Evolutionary conservation across 139 green algal genomes (phyloP).

Genomic region (Closterium sp.): DNA sequence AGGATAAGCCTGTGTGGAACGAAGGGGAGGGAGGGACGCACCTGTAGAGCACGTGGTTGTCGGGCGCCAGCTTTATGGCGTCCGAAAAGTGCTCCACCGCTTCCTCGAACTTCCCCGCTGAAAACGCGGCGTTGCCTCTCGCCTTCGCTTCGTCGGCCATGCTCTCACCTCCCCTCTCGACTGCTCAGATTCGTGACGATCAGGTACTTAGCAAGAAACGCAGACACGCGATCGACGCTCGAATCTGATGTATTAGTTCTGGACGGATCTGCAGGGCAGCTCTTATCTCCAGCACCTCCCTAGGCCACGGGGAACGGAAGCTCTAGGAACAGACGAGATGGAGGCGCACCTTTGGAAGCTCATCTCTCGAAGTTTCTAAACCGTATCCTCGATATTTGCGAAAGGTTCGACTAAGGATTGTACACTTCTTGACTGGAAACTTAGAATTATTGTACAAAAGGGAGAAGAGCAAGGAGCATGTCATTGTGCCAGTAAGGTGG

Average conservation of each 20-base stretch:
- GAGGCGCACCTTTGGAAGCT: not conserved
- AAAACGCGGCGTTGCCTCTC: conserved; percentile 91
- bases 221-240: not conserved
- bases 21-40: not conserved
- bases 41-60: conserved; percentile 91
- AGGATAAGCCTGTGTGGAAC: not conserved
- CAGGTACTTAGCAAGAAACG: not conserved
- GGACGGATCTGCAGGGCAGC: not conserved
- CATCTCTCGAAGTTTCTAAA: not conserved
- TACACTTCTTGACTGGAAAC: too few species aligned
- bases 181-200: not conserved
- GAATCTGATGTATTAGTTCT: not conserved
- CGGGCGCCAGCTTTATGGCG: conserved; percentile 62
- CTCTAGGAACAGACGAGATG: not conserved
- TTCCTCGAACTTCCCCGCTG: conserved; percentile 71
- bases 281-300: not conserved
- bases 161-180: not conserved
- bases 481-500: too few species aligned
- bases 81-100: conserved; percentile 80
- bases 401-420: too few species aligned
- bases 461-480: too few species aligned
- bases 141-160: conserved; percentile 65
- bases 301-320: too few species aligned
- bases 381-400: not conserved
- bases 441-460: too few species aligned